Conservation (phyloP, 2,329 filamentous ascomycete species). For the Ophiostoma sp. region DNA sequence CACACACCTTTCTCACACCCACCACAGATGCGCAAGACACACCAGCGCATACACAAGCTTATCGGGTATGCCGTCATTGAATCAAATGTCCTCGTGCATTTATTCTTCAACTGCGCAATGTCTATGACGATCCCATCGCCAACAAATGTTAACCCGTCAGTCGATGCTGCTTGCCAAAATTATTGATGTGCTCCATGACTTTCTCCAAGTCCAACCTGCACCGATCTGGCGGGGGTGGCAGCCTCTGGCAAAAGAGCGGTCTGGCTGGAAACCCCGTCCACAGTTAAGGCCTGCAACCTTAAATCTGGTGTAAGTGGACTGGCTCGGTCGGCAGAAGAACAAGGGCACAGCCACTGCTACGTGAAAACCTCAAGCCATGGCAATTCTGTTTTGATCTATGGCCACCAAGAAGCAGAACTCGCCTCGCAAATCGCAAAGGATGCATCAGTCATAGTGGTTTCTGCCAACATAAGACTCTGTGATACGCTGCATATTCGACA, state of each 20-base stretch:
- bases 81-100: background rate
- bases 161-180: background rate
- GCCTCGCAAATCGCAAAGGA: background rate
- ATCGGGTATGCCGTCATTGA: background rate
- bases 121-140: background rate
- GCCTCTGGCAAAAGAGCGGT: conserved; percentile 17
- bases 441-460: background rate
- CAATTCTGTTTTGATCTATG: background rate
- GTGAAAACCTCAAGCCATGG: background rate
- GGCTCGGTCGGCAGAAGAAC: background rate
- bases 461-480: background rate
- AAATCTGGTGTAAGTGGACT: background rate
- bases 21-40: background rate
- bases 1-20: background rate
- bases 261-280: conserved; percentile 4
- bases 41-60: background rate
- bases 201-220: background rate
- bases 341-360: background rate
- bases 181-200: background rate
- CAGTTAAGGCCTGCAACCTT: background rate
- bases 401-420: background rate
- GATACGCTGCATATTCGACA: background rate
- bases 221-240: background rate
- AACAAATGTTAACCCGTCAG: background rate
- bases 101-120: background rate